A percentile compares a stretch with the other conserved stretches of the same genome.
Evolutionary conservation across 2,329 filamentous ascomycete genomes (phyloP).

Genomic region (Fusarium miscanthi): DNA sequence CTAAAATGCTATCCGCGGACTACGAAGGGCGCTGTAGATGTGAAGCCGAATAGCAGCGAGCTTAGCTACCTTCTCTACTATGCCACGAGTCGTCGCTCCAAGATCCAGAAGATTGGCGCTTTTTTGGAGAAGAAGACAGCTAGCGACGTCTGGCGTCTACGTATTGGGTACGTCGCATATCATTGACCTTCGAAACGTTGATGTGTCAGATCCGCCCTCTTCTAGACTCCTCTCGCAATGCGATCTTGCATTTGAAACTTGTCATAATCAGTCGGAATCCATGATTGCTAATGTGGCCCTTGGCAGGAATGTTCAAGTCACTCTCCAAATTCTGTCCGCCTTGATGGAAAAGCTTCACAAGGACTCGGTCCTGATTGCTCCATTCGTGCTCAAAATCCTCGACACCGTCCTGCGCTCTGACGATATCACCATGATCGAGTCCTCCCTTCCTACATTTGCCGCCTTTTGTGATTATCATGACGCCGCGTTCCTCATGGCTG

Average conservation of each 20-base stretch:
- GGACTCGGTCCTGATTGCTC: constrained; percentile 89
- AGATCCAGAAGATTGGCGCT: constrained; percentile 93
- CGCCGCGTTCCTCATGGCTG: constrained; percentile 83
- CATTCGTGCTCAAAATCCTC: constrained; percentile 85
- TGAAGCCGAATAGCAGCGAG: constrained; percentile 96
- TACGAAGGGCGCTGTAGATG: constrained; percentile 89
- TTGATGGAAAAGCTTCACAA: constrained; percentile 93
- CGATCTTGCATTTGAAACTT: not conserved
- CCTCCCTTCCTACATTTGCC: constrained; percentile 86
- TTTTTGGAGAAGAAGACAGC: constrained; percentile 96
- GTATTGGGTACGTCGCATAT: constrained; percentile 75
- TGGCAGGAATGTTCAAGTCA: constrained; percentile 88
- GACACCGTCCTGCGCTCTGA: constrained; percentile 83
- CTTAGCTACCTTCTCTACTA: constrained; percentile 98
- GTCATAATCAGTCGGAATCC: not conserved
- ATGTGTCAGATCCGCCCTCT: constrained; percentile 24
- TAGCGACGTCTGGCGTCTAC: constrained; percentile 87
- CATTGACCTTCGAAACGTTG: constrained; percentile 8
- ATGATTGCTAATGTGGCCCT: constrained; percentile 10
- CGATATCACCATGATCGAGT: constrained; percentile 93
- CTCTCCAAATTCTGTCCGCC: constrained; percentile 89
- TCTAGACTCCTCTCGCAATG: not conserved
- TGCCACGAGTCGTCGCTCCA: constrained; percentile 91
- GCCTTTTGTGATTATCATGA: constrained; percentile 92
- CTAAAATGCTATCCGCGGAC: constrained; percentile 96